phyloP scores from a whole-genome alignment of 1,284 basidiomycete species.

The Marasmius fiardii region DNA sequence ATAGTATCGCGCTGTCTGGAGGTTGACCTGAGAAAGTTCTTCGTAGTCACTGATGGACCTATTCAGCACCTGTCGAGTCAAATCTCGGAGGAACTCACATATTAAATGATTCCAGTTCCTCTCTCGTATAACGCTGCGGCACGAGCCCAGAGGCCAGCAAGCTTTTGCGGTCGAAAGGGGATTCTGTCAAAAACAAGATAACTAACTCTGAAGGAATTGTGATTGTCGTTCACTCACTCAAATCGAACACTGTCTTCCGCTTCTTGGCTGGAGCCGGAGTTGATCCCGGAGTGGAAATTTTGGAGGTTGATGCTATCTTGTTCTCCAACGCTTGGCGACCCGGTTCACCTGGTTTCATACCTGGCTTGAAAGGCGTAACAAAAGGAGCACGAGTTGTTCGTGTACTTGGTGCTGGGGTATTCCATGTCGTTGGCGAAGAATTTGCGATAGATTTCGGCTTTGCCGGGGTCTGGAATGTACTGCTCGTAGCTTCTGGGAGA shows the following conservation, averaged over 20 bases:
- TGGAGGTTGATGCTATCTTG: slow-evolving; percentile 4
- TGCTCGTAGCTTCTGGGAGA: slow-evolving; percentile 15
- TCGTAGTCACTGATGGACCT: slow-evolving; percentile 39
- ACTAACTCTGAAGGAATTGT: neutral
- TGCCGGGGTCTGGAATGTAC: slow-evolving; percentile 16
- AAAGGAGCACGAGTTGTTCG: slow-evolving; percentile 44
- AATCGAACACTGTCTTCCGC: slow-evolving; percentile 35
- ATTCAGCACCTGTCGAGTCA: slow-evolving; percentile 13
- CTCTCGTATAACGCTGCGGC: slow-evolving; percentile 51
- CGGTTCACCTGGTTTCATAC: slow-evolving; percentile 51
- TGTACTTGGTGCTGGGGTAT: slow-evolving; percentile 17
- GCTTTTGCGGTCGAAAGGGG: slow-evolving; percentile 36
- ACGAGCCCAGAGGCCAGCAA: slow-evolving; percentile 49
- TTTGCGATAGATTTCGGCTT: slow-evolving; percentile 13
- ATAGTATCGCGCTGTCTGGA: slow-evolving; percentile 59
- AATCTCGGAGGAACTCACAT: slow-evolving; percentile 47
- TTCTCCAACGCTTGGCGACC: slow-evolving; percentile 33
- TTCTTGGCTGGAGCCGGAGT: slow-evolving; percentile 7
- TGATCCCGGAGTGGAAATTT: neutral
- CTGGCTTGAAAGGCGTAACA: slow-evolving; percentile 68
- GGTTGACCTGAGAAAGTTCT: slow-evolving; percentile 60
- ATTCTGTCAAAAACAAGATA: slow-evolving; percentile 29
- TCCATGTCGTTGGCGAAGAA: slow-evolving; percentile 14
- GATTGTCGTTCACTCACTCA: slow-evolving; percentile 35
- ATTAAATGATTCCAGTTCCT: slow-evolving; percentile 54